phyloP scores from a whole-genome alignment of 495 filamentous ascomycete species.

The Achaetomiella virescens region DNA sequence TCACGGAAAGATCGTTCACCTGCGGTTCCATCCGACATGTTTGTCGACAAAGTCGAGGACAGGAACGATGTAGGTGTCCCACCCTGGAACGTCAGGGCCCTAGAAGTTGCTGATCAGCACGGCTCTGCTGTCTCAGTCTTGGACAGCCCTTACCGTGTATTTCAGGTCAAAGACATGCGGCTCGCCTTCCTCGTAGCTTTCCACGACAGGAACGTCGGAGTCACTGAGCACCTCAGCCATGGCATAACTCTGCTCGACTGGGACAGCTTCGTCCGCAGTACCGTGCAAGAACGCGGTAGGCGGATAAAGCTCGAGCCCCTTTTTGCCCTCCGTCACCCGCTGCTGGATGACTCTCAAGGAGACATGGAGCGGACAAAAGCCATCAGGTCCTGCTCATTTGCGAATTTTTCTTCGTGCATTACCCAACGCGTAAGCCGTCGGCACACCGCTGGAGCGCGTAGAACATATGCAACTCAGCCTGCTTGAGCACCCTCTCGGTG shows the following conservation, averaged over 20 bases:
- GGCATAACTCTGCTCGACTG: conserved; percentile 18
- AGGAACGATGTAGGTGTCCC: conserved; percentile 23
- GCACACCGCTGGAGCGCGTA: conserved; percentile 1
- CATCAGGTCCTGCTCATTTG: conserved; percentile 10
- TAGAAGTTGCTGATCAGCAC: not conserved
- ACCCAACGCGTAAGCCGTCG: conserved; percentile 11
- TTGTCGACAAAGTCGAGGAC: conserved; percentile 23
- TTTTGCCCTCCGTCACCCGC: not conserved
- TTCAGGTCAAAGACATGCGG: conserved; percentile 24
- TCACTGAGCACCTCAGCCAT: conserved; percentile 17
- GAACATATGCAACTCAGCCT: conserved; percentile 25
- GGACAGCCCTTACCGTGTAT: conserved; percentile 19
- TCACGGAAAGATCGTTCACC: no score
- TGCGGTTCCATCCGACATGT: conserved; percentile 11
- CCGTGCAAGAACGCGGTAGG: conserved; percentile 28
- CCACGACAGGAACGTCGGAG: conserved; percentile 18
- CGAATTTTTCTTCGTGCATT: conserved; percentile 24
- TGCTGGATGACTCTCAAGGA: conserved; percentile 13
- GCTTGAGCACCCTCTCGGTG: conserved; percentile 16
- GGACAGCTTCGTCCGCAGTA: conserved; percentile 18
- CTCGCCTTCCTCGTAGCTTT: conserved; percentile 22
- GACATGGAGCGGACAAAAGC: conserved; percentile 18
- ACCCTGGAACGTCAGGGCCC: conserved; percentile 16
- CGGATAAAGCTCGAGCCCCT: conserved; percentile 13
- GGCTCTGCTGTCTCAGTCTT: not conserved